phyloP scores from a whole-genome alignment of 805 yeast species.

The Scheffersomyces amazonensis region DNA sequence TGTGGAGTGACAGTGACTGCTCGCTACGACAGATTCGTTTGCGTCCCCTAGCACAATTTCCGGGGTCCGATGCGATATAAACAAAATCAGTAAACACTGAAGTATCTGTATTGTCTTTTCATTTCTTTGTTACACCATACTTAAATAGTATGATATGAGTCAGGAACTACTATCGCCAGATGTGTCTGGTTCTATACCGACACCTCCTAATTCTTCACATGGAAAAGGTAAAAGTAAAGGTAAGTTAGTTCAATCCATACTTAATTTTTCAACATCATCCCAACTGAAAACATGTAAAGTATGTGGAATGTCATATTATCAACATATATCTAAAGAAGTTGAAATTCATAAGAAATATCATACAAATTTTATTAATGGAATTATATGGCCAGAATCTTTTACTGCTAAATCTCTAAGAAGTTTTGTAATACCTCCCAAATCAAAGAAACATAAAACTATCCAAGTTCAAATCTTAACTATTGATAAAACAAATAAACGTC shows the following conservation, averaged over 20 bases:
- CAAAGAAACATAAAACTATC: slow-evolving; percentile 28
- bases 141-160: too few species aligned
- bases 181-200: neutral
- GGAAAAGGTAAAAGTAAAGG: slow-evolving; percentile 2
- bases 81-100: too few species aligned
- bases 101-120: too few species aligned
- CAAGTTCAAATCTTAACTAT: slow-evolving; percentile 16
- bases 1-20: too few species aligned
- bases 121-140: too few species aligned
- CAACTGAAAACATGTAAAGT: slow-evolving; percentile 33
- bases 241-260: slow-evolving; percentile 14
- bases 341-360: slow-evolving; percentile 54
- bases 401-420: neutral
- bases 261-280: slow-evolving; percentile 9
- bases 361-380: slow-evolving; percentile 44
- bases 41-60: too few species aligned
- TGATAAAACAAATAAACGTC: slow-evolving; percentile 17
- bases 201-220: neutral
- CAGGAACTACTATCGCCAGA: neutral
- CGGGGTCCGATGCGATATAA: too few species aligned
- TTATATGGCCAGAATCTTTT: slow-evolving; percentile 37
- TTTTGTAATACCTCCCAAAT: slow-evolving; percentile 17
- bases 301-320: slow-evolving; percentile 55
- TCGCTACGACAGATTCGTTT: too few species aligned
- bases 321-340: slow-evolving; percentile 39